Evolutionary conservation across 176 grass and related monocot species (phyloP).

Genomic region (Phragmites australis): DNA sequence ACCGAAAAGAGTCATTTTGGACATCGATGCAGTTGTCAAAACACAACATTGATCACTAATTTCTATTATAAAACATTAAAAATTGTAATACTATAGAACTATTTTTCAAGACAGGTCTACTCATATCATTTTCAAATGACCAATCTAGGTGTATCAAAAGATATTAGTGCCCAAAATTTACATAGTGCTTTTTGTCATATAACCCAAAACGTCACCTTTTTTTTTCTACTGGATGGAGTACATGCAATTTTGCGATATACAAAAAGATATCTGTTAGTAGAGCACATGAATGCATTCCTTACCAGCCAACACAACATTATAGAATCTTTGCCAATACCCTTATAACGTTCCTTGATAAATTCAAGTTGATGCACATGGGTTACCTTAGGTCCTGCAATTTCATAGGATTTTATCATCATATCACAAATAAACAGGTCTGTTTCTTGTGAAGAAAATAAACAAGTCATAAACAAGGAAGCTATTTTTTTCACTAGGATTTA

Average conservation of each 20-base stretch:
- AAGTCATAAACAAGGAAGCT: constrained; percentile 15
- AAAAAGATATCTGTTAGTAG: constrained; percentile 18
- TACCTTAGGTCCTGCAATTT: constrained; percentile 49
- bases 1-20: no score
- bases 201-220: not conserved
- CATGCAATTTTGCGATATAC: not conserved
- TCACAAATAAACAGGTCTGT: not conserved
- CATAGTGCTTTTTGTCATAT: no score
- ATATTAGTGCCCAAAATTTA: not conserved
- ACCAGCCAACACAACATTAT: constrained; percentile 89
- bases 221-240: no score
- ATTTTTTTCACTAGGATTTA: not conserved
- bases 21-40: no score
- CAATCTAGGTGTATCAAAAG: not conserved
- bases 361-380: constrained; percentile 48
- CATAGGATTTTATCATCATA: not conserved
- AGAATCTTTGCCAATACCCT: constrained; percentile 82
- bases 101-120: not conserved
- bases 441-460: not conserved
- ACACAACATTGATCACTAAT: not conserved
- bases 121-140: not conserved
- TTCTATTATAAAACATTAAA: not conserved
- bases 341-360: constrained; percentile 86
- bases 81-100: not conserved
- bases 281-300: constrained; percentile 45